Percentiles rank a stretch among this genome's conserved stretches.
Conservation (phyloP, 108 stramenopile genomes). For the Seminavis robusta region DNA sequence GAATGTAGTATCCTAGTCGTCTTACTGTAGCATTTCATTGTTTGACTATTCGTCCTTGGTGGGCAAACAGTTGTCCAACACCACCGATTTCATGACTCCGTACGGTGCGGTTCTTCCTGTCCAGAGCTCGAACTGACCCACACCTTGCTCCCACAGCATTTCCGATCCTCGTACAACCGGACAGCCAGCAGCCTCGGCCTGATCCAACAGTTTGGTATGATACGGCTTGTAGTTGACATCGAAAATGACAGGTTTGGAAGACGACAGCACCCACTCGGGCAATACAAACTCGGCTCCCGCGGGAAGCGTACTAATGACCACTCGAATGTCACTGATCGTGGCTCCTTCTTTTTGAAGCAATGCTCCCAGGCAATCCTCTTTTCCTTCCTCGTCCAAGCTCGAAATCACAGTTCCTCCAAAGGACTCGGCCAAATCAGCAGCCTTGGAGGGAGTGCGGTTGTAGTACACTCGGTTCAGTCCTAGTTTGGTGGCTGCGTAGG, state of each 20-base stretch:
- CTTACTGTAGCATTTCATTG: too few relatives aligned
- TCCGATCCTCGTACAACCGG: constrained; percentile 91
- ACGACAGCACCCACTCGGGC: constrained; percentile 73
- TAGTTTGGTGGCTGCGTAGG: constrained; percentile 71
- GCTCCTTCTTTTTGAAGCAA: constrained; percentile 15
- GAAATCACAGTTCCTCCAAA: constrained; percentile 85
- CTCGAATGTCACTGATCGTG: constrained; percentile 32
- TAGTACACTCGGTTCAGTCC: constrained; percentile 86
- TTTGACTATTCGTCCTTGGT: constrained; percentile 14
- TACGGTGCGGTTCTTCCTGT: constrained; percentile 85
- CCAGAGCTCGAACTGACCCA: constrained; percentile 97
- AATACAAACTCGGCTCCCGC: constrained; percentile 85
- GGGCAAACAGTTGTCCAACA: constrained; percentile 82
- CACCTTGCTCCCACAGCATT: constrained; percentile 98
- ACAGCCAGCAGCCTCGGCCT: constrained; percentile 79
- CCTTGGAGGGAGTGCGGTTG: constrained; percentile 93
- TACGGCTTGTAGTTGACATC: constrained; percentile 98
- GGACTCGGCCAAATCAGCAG: constrained; percentile 75
- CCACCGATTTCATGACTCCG: constrained; percentile 83
- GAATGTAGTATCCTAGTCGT: too few relatives aligned
- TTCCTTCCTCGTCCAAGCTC: constrained; percentile 36
- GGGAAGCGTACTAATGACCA: constrained; percentile 93
- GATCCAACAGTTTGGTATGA: constrained; percentile 78
- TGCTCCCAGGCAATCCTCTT: constrained; percentile 29
- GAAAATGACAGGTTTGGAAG: constrained; percentile 57